Percentiles rank a stretch among this genome's conserved stretches.
Evolutionary conservation across 345 rosid species (phyloP).

Genomic region (Melaleuca alternifolia): DNA sequence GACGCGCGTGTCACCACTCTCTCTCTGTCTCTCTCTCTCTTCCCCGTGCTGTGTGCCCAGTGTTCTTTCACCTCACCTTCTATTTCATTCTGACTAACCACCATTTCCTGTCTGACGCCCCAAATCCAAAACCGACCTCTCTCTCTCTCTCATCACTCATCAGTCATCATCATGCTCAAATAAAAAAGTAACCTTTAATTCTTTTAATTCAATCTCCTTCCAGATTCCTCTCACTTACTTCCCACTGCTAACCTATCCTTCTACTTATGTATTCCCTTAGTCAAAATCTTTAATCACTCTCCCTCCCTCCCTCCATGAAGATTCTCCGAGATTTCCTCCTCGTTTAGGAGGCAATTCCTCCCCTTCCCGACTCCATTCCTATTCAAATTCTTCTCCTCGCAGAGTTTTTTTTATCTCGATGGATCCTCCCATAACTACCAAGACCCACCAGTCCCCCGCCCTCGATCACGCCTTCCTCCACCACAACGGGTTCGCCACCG

Average conservation of each 20-base stretch:
- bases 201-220: not conserved
- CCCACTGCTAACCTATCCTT: not conserved
- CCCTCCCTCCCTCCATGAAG: not conserved
- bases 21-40: not conserved
- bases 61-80: not conserved
- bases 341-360: not conserved
- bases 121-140: not conserved
- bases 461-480: not conserved
- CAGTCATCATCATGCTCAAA: not conserved
- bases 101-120: no score
- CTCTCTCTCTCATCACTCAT: not conserved
- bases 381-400: not conserved
- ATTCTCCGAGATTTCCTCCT: not conserved
- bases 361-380: not conserved
- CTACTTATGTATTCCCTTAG: not conserved
- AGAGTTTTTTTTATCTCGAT: not conserved
- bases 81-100: not conserved
- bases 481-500: slow-evolving; percentile 9
- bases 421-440: not conserved
- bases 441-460: not conserved
- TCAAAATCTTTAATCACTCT: not conserved
- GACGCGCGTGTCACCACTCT: not conserved
- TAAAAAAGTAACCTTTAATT: not conserved
- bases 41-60: not conserved
- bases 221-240: not conserved